phyloP scores from a whole-genome alignment of 2,329 filamentous ascomycete species.

The Magnaporthiopsis poae region DNA sequence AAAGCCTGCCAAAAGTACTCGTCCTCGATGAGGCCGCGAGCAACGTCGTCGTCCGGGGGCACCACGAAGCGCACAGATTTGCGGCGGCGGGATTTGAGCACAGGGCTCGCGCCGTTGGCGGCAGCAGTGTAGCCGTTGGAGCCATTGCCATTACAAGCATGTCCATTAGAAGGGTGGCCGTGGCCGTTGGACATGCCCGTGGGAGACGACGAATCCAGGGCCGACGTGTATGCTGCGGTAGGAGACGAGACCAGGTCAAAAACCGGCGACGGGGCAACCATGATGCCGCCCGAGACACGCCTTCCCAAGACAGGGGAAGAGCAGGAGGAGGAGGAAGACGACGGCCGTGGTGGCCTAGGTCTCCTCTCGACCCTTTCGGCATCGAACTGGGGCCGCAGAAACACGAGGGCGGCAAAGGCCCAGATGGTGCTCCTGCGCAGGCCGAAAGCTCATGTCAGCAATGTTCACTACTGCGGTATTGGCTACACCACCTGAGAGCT shows the following conservation, averaged over 20 bases:
- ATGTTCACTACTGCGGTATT: background rate
- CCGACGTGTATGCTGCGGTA: background rate
- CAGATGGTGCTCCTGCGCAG: constrained; percentile 31
- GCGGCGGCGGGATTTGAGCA: constrained; percentile 4
- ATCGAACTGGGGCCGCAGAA: constrained; percentile 46
- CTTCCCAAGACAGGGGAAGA: background rate
- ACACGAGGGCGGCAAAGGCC: constrained; percentile 40
- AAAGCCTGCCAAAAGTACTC: constrained; percentile 54
- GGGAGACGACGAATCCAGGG: background rate
- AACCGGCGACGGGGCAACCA: background rate
- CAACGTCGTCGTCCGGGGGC: constrained; percentile 19
- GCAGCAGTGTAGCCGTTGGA: background rate
- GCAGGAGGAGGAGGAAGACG: background rate
- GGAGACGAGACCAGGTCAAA: background rate
- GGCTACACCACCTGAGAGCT: background rate
- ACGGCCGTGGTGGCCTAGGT: background rate
- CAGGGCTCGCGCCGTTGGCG: constrained; percentile 1
- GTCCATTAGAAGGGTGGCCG: background rate
- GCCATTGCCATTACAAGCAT: background rate
- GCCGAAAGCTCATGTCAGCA: background rate
- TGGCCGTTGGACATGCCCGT: background rate
- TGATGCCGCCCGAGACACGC: background rate
- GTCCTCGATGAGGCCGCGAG: constrained; percentile 19
- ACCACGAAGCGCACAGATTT: constrained; percentile 4
- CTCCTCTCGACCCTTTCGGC: constrained; percentile 36